Evolutionary conservation across 345 rosid genomes (phyloP), one percentile per base, ranked within the genome.

Genomic region (Eucalyptus cloeziana): DNA sequence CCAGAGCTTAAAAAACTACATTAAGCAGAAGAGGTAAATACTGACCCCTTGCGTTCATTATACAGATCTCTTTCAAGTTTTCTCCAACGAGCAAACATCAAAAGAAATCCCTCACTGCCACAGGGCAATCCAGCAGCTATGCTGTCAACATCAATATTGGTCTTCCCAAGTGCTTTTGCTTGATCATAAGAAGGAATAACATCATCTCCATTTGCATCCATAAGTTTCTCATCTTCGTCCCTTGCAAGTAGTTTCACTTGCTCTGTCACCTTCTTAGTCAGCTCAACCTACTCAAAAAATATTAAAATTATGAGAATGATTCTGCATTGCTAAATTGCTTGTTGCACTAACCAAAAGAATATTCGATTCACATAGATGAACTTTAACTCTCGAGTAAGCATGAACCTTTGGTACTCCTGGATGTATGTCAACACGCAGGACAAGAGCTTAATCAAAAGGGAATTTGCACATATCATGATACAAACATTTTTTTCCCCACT

Each of bases 21-120:
- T 37, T 43, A 24, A 71, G 87, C 58, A 83, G 43, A 60, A 30
- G 21, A 47, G 49, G 44, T 7, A 49, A 24, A 13, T 52, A 76
- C 86, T 93, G 94, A 98, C 99, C 88, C 97, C 93, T 94, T 98
- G 86, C 99, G 98, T 92, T 98, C 99, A 89, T 95, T 98, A 92
- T 97, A 98, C 92, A 98, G 94, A 90, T 98, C 99, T 91, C 98
- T 97, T 94, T 97, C 98, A 56, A 98, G 98, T 95, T 98, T 98
- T 93, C 94, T 97, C 99, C 99, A 97, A 81, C 99, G 97, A 90
- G 99, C 99, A 95, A 89, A 97, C 99, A 98, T 98, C 94, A 98
- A 95, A 90, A 98, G 96, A 91, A 96, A 97, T 88, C 99, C 99
- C 92, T 98, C 99, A 93, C 98, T 97, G 60, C 99, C 99, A 91